Percentiles rank a stretch among this genome's conserved stretches.
Conservation (phyloP, 306 rosid genomes). For the Ormosia emarginata region DNA sequence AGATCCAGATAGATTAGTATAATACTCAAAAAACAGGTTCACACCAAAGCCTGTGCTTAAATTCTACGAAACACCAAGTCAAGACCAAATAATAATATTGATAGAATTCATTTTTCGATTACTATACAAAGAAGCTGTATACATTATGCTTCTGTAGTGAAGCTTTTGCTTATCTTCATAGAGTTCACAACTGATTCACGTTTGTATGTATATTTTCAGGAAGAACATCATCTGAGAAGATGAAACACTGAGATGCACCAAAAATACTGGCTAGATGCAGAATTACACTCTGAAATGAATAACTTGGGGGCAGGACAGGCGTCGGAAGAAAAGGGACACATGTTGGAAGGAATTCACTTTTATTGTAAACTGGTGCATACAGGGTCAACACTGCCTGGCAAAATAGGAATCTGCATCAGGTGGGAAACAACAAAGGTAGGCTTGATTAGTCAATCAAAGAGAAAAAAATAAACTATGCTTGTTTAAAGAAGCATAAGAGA, state of each 20-base stretch:
- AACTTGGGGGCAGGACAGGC: conserved; percentile 33
- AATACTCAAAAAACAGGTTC: background rate
- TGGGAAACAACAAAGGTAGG: background rate
- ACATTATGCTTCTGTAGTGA: conserved; percentile 21
- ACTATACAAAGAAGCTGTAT: conserved; percentile 26
- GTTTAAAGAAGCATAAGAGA: background rate
- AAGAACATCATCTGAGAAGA: conserved; percentile 46
- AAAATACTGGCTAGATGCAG: conserved; percentile 56
- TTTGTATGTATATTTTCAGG: conserved; percentile 24
- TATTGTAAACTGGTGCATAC: conserved; percentile 54
- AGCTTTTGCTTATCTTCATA: conserved; percentile 9
- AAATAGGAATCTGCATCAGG: conserved; percentile 71
- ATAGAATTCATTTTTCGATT: conserved; percentile 20
- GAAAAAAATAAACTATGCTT: background rate
- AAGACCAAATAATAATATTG: conserved; percentile 1
- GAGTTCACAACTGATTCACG: conserved; percentile 15
- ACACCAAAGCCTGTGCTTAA: conserved; percentile 11
- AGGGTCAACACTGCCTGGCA: conserved; percentile 59
- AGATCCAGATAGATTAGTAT: background rate
- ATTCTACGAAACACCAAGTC: conserved; percentile 8
- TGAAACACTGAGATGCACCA: conserved; percentile 56
- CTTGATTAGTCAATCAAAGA: background rate
- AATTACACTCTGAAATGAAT: conserved; percentile 43
- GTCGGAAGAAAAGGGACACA: conserved; percentile 72
- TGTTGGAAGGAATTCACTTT: conserved; percentile 61